phyloP scores from a whole-genome alignment of 1,139 yeast species.

The Kodamaea fungicola region DNA sequence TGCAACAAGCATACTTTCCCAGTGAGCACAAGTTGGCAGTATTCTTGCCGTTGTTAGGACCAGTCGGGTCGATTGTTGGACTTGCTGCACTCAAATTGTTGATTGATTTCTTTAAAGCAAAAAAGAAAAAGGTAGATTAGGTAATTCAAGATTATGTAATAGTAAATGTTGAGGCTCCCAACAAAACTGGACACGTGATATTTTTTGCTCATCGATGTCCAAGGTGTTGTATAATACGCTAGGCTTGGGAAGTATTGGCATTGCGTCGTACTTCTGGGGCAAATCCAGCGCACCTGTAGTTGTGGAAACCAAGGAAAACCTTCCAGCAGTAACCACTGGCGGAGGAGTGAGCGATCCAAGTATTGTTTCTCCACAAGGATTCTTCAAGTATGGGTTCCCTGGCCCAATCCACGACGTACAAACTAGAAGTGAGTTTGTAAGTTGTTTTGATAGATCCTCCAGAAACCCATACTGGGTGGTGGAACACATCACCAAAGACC shows the following conservation, averaged over 20 bases:
- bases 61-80: slow-evolving; percentile 65
- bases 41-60: slow-evolving; percentile 85
- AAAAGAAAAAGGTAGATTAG: slow-evolving; percentile 6
- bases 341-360: slow-evolving; percentile 23
- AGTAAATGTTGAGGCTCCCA: background rate
- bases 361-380: slow-evolving; percentile 63
- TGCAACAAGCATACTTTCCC: slow-evolving; percentile 91
- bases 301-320: slow-evolving; percentile 8
- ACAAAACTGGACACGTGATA: background rate
- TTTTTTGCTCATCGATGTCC: slow-evolving; percentile 20
- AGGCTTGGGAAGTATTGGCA: slow-evolving; percentile 38
- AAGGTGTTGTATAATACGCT: slow-evolving; percentile 27
- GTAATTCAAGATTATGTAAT: background rate
- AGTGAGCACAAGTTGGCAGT: slow-evolving; percentile 94
- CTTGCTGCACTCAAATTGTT: slow-evolving; percentile 48
- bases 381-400: slow-evolving; percentile 88
- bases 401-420: slow-evolving; percentile 89
- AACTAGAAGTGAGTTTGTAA: slow-evolving; percentile 69
- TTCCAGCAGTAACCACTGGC: slow-evolving; percentile 14
- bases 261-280: slow-evolving; percentile 46
- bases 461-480: slow-evolving; percentile 87
- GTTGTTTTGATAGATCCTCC: slow-evolving; percentile 81
- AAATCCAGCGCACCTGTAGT: slow-evolving; percentile 18
- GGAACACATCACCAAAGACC: slow-evolving; percentile 83
- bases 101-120: slow-evolving; percentile 19